A percentile compares a stretch with the other conserved stretches of the same genome.
These are phyloP conservation scores for Coemansia sp. DNA, from an alignment of 192 early-diverging fungal genomes.

Conservation along the genomic window DNA sequence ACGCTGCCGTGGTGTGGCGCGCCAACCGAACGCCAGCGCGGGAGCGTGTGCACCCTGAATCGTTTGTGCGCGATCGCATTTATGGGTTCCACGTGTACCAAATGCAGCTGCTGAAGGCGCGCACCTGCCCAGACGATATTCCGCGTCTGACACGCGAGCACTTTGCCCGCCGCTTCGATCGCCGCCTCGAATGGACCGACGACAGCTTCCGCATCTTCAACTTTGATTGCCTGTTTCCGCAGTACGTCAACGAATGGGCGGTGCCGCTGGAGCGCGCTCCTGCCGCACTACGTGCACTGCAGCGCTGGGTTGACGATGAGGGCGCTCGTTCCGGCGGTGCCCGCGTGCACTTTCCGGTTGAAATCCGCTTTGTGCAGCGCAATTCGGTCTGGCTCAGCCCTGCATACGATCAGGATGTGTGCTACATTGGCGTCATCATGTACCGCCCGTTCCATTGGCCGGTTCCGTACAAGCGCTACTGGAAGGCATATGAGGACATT, in stretches of 20 bases:
- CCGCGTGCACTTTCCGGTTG: slow-evolving; percentile 72
- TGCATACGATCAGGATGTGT: slow-evolving; percentile 61
- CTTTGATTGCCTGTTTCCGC: slow-evolving; percentile 69
- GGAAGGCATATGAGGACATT: slow-evolving; percentile 69
- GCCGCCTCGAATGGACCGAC: slow-evolving; percentile 57
- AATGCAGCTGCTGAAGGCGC: slow-evolving; percentile 58
- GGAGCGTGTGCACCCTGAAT: slow-evolving; percentile 11
- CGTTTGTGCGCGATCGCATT: slow-evolving; percentile 26
- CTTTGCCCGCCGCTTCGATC: slow-evolving; percentile 57
- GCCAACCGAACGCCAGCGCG: slow-evolving; percentile 61
- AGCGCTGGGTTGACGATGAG: slow-evolving; percentile 56
- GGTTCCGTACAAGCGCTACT: slow-evolving; percentile 72
- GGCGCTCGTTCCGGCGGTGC: slow-evolving; percentile 33
- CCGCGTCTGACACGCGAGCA: slow-evolving; percentile 48
- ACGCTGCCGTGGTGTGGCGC: slow-evolving; percentile 67
- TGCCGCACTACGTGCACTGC: slow-evolving; percentile 58
- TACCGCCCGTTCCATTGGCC: slow-evolving; percentile 65
- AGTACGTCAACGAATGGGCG: slow-evolving; percentile 80
- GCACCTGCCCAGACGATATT: slow-evolving; percentile 18
- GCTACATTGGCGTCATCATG: slow-evolving; percentile 80
- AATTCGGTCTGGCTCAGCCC: slow-evolving; percentile 71
- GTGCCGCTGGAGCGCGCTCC: slow-evolving; percentile 62
- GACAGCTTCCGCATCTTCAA: slow-evolving; percentile 67
- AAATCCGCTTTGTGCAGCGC: slow-evolving; percentile 61
- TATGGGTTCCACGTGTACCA: slow-evolving; percentile 55